Conservation (phyloP, 805 yeast species). For the Saccharomycodes ludwigii region DNA sequence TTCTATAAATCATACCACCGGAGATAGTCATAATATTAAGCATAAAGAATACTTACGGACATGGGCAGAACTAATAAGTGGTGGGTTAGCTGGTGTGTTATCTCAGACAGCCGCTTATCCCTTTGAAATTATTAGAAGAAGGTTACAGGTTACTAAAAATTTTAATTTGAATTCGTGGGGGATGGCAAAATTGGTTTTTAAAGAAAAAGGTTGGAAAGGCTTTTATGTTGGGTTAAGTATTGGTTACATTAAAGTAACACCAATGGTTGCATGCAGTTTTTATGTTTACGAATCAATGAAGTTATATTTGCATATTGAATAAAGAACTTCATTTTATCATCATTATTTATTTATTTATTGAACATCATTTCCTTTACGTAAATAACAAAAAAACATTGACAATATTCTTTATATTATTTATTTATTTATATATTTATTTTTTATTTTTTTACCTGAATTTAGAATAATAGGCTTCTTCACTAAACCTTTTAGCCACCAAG, state of each 20-base stretch:
- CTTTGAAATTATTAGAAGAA: conserved; percentile 83
- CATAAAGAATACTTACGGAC: conserved; percentile 51
- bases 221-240: conserved; percentile 90
- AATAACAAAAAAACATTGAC: background rate
- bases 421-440: conserved; percentile 2
- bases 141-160: conserved; percentile 85
- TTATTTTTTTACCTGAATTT: conserved; percentile 28
- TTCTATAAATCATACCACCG: conserved; percentile 27
- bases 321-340: no score
- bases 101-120: conserved; percentile 97
- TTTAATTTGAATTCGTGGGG: conserved; percentile 30
- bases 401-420: conserved; percentile 1
- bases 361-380: background rate
- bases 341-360: background rate
- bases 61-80: conserved; percentile 90
- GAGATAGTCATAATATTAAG: conserved; percentile 13
- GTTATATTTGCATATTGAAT: conserved; percentile 47
- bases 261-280: conserved; percentile 95
- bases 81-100: conserved; percentile 90
- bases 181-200: conserved; percentile 49
- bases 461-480: conserved; percentile 66
- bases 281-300: conserved; percentile 87
- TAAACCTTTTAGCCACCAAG: conserved; percentile 48
- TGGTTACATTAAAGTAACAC: conserved; percentile 89
- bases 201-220: conserved; percentile 73